phyloP scores from a whole-genome alignment of 1,284 basidiomycete genomes.

The Apiotrichum sp. region DNA sequence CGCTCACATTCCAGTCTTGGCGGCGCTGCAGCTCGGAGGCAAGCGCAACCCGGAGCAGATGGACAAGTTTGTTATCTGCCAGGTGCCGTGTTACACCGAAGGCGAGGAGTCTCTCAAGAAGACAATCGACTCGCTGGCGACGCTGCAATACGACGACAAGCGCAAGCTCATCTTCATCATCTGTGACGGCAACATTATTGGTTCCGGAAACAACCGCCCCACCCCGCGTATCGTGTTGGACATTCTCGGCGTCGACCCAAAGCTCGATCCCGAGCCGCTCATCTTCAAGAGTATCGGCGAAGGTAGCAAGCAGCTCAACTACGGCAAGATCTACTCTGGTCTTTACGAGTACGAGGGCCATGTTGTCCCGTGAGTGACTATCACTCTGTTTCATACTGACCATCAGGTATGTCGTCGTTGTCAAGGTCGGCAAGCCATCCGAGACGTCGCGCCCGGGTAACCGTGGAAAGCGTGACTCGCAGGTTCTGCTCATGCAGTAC shows the following conservation, averaged over 20 bases:
- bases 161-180: slow-evolving; percentile 90
- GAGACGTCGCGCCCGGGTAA: slow-evolving; percentile 91
- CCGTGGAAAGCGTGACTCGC: slow-evolving; percentile 92
- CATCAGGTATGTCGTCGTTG: slow-evolving; percentile 75
- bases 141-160: slow-evolving; percentile 96
- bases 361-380: slow-evolving; percentile 62
- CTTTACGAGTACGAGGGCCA: slow-evolving; percentile 91
- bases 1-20: slow-evolving; percentile 60
- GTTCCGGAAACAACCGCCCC: slow-evolving; percentile 85
- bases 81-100: slow-evolving; percentile 97
- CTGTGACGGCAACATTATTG: slow-evolving; percentile 98
- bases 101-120: slow-evolving; percentile 77
- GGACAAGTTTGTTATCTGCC: slow-evolving; percentile 98
- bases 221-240: slow-evolving; percentile 92
- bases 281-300: slow-evolving; percentile 91
- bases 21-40: slow-evolving; percentile 76
- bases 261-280: slow-evolving; percentile 87
- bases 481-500: slow-evolving; percentile 94
- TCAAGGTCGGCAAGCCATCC: slow-evolving; percentile 92
- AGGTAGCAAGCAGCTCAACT: slow-evolving; percentile 93
- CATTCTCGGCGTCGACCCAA: slow-evolving; percentile 89
- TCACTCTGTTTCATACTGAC: neutral
- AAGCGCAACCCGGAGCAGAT: slow-evolving; percentile 86
- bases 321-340: slow-evolving; percentile 97
- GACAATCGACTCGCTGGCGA: slow-evolving; percentile 91